Percentiles rank a stretch among this genome's conserved stretches.
Conservation (phyloP, 2,329 filamentous ascomycete species). For the Phaeophleospora eucalypticola region DNA sequence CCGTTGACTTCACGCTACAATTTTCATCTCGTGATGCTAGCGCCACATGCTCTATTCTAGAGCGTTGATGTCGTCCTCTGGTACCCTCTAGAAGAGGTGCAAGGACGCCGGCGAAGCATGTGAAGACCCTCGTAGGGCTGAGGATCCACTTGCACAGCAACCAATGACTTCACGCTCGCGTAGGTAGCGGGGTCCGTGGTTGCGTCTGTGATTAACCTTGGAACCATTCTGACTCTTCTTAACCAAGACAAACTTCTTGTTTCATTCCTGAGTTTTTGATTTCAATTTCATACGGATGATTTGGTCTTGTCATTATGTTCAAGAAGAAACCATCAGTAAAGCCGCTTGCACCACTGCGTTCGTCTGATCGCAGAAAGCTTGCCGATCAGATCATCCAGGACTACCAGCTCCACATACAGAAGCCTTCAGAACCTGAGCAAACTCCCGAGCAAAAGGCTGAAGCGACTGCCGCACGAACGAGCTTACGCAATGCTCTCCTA, state of each 20-base stretch:
- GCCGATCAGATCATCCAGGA: conserved; percentile 64
- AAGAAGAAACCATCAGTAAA: conserved; percentile 53
- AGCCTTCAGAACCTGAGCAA: conserved; percentile 29
- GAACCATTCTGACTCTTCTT: neutral
- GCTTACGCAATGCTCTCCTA: conserved; percentile 56
- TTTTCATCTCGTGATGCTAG: neutral
- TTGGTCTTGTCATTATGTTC: conserved; percentile 32
- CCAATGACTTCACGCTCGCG: neutral
- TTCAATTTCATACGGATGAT: too few relatives aligned
- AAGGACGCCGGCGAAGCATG: too few relatives aligned
- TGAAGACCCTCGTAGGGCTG: neutral
- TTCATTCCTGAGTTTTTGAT: too few relatives aligned
- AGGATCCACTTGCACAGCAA: neutral
- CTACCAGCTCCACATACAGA: conserved; percentile 44
- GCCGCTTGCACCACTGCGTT: conserved; percentile 61
- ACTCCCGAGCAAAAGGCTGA: conserved; percentile 42
- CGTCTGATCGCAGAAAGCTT: conserved; percentile 62
- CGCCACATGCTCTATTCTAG: too few relatives aligned
- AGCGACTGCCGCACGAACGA: conserved; percentile 44
- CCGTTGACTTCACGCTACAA: too few relatives aligned
- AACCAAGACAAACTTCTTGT: too few relatives aligned
- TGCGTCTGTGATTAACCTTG: too few relatives aligned
- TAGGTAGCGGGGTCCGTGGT: too few relatives aligned
- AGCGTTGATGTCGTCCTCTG: too few relatives aligned
- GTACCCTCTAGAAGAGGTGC: too few relatives aligned